Evolutionary conservation across 371 early-diverging fungal genomes (phyloP), one percentile per base, ranked within the genome.

Genomic region (Rhizopus stolonifer): DNA sequence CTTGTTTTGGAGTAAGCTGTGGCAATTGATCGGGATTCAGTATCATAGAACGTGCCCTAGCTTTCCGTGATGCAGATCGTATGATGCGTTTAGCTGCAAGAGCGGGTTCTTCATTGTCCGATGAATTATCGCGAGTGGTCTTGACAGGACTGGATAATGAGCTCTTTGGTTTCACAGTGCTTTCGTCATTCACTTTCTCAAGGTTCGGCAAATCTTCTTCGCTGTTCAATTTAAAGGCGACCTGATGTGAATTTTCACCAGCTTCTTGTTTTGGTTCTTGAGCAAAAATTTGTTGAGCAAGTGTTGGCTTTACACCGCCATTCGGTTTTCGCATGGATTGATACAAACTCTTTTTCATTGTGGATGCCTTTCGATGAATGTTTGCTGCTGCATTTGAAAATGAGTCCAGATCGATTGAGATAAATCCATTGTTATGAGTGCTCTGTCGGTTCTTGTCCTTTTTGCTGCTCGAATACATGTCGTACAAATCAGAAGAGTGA

Each of bases 281-380:
- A 18, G 42, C 10, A 45, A 59, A 59, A 19, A 54, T 25, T 7
- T 53, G 7, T 13, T 42, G 21, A 21, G 42, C 22, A 13, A 21
- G 22, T 21, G 19, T 15, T 10, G 42, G 1, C 19, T 42, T 42
- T 42, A 21, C 10, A 9, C 9, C 42, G 33, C 40, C 55, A n/a
- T 36, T 39, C 32, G 69, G 60, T 26, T 63, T 59, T 40, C 66
- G 59, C 10, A 75, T n/a, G 3, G 75, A 71, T 53, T 67, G 64
- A 24, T 58, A 53, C 13, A 75, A 25, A 0, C 58, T 67, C n/a
- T 54, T 71, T 54, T 43, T 46, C 15, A 68, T 51, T 2, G 71
- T 68, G 2, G 68, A 65, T 29, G 73, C 61, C 31, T 68, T 62
- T 57, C 58, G 49, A 11, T 57, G 58, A 11, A 64, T 42, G 11